Conservation (phyloP, 305 asterid species). For the Fraxinus dipetala region DNA sequence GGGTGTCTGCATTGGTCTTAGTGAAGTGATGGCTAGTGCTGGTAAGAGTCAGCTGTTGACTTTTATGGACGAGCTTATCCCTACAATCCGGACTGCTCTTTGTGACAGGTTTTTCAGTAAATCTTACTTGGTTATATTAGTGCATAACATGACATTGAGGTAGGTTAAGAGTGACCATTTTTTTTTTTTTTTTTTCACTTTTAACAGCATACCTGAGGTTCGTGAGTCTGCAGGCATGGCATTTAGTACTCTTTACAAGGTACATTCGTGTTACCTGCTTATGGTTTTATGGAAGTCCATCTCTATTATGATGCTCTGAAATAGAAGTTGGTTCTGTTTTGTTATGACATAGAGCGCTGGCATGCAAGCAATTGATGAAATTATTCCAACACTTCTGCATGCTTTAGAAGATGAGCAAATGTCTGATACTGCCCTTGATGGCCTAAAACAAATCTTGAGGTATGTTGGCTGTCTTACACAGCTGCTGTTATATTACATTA, state of each 20-base stretch:
- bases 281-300: conserved; percentile 16
- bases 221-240: conserved; percentile 97
- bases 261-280: conserved; percentile 26
- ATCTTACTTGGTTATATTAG: conserved; percentile 21
- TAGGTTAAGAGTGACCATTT: conserved; percentile 7
- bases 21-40: conserved; percentile 98
- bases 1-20: conserved; percentile 98
- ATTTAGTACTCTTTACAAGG: conserved; percentile 97
- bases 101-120: conserved; percentile 75
- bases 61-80: conserved; percentile 87
- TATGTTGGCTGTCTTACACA: conserved; percentile 22
- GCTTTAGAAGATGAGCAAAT: conserved; percentile 87
- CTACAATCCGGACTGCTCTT: conserved; percentile 92
- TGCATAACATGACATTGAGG: conserved; percentile 9
- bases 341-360: conserved; percentile 82
- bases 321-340: conserved; percentile 3
- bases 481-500: conserved; percentile 14
- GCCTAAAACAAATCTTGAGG: conserved; percentile 96
- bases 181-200: conserved; percentile 17
- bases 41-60: conserved; percentile 89
- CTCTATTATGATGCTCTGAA: conserved; percentile 17
- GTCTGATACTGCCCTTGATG: conserved; percentile 98
- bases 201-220: conserved; percentile 68
- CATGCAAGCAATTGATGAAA: conserved; percentile 98
- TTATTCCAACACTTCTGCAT: conserved; percentile 92